Evolutionary conservation across 2,329 filamentous ascomycete genomes (phyloP).

Genomic region (Fusarium equiseti): DNA sequence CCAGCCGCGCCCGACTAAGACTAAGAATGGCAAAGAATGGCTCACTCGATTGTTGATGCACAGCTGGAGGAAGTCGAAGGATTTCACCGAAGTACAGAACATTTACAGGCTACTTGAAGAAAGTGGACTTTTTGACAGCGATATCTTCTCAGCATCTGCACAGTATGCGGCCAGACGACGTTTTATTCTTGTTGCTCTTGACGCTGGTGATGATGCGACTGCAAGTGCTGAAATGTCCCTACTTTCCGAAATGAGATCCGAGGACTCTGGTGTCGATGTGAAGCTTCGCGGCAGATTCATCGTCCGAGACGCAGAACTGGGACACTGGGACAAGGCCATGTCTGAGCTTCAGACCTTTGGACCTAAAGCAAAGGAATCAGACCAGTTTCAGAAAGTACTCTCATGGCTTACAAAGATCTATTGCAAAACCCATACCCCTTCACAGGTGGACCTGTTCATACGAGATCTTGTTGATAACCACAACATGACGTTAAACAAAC

Average conservation of each 20-base stretch:
- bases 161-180: constrained; percentile 49
- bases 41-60: constrained; percentile 43
- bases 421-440: constrained; percentile 41
- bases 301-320: constrained; percentile 46
- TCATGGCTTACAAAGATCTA: constrained; percentile 53
- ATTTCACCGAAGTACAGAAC: constrained; percentile 41
- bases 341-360: constrained; percentile 42
- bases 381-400: constrained; percentile 47
- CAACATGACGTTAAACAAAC: constrained; percentile 45
- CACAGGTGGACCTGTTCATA: constrained; percentile 49
- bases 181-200: constrained; percentile 45
- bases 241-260: constrained; percentile 39
- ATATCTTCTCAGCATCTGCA: constrained; percentile 26
- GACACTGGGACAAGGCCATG: constrained; percentile 46
- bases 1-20: background rate
- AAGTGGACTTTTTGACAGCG: constrained; percentile 46
- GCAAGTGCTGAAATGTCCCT: constrained; percentile 44
- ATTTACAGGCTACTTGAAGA: constrained; percentile 48
- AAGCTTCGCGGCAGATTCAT: constrained; percentile 47
- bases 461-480: constrained; percentile 45
- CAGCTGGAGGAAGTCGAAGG: constrained; percentile 45
- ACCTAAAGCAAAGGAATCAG: constrained; percentile 26
- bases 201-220: constrained; percentile 47
- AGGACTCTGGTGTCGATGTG: constrained; percentile 41
- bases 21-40: constrained; percentile 37